Percentiles rank a stretch among this genome's conserved stretches.
Evolutionary conservation across 2,329 filamentous ascomycete species (phyloP).

Genomic region (Arthrinium phaeospermum): DNA sequence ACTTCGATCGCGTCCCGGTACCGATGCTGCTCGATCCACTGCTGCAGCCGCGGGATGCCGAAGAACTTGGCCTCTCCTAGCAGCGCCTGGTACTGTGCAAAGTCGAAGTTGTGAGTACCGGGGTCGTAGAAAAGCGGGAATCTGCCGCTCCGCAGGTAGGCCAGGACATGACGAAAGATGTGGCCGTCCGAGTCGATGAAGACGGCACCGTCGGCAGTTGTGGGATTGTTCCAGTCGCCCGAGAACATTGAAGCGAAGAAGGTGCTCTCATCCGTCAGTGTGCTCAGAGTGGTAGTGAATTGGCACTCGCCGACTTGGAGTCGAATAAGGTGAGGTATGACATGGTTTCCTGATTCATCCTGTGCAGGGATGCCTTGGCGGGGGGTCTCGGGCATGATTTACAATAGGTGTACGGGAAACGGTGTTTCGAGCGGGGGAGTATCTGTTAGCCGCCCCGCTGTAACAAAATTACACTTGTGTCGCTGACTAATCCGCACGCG

Average conservation of each 20-base stretch:
- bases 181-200: conserved; percentile 46
- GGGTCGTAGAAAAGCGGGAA: conserved; percentile 41
- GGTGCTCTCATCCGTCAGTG: conserved; percentile 29
- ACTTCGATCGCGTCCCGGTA: conserved; percentile 34
- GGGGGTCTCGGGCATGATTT: too few species aligned
- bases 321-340: too few species aligned
- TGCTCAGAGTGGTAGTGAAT: conserved; percentile 30
- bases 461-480: too few species aligned
- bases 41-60: conserved; percentile 34
- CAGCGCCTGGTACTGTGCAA: conserved; percentile 39
- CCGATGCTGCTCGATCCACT: conserved; percentile 37
- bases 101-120: conserved; percentile 36
- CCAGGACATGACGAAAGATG: conserved; percentile 43
- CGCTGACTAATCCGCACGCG: too few species aligned
- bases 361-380: too few species aligned
- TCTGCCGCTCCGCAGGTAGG: conserved; percentile 39
- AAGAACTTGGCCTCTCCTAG: conserved; percentile 43
- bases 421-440: too few species aligned
- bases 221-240: conserved; percentile 29
- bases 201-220: conserved; percentile 38
- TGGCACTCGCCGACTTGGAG: conserved; percentile 30
- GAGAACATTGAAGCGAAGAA: conserved; percentile 35
- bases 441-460: too few species aligned
- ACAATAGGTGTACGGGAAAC: too few species aligned
- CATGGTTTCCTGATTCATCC: too few species aligned